These are phyloP conservation scores for Hibiscus trionum DNA, from an alignment of 345 rosid species.

Conservation along the genomic window DNA sequence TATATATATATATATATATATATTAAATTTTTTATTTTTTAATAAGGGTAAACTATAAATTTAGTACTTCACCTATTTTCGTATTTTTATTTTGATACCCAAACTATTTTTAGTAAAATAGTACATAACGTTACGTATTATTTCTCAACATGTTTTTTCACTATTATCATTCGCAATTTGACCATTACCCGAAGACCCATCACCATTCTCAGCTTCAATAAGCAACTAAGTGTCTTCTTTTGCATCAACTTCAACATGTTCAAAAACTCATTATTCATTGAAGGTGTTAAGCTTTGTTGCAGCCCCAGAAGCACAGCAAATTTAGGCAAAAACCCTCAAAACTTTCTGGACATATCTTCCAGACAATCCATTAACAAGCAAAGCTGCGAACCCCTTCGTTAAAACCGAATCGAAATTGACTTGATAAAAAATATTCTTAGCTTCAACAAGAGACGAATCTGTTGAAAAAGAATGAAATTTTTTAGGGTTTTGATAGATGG, in stretches of 20 bases:
- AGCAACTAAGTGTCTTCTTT: slow-evolving; percentile 59
- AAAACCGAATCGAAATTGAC: slow-evolving; percentile 88
- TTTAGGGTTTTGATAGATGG: slow-evolving; percentile 18
- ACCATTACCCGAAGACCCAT: slow-evolving; percentile 7
- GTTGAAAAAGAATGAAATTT: slow-evolving; percentile 15
- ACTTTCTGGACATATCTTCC: slow-evolving; percentile 62
- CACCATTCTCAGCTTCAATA: slow-evolving; percentile 30
- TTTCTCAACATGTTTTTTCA: slow-evolving; percentile 8
- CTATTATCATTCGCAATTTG: slow-evolving; percentile 1
- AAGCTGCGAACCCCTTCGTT: slow-evolving; percentile 82
- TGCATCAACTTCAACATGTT: slow-evolving; percentile 94
- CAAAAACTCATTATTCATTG: slow-evolving; percentile 84
- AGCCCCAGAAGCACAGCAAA: slow-evolving; percentile 72
- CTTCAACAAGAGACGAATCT: slow-evolving; percentile 29
- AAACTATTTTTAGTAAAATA: too few relatives aligned
- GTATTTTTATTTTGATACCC: too few relatives aligned
- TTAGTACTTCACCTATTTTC: too few relatives aligned
- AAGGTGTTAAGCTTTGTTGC: slow-evolving; percentile 79
- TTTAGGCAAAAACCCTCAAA: slow-evolving; percentile 63
- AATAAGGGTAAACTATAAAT: too few relatives aligned
- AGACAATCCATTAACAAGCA: slow-evolving; percentile 78
- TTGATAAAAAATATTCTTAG: slow-evolving; percentile 58
- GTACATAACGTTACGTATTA: too few relatives aligned
- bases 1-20: too few relatives aligned
- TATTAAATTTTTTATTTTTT: too few relatives aligned